These are phyloP conservation scores for Epichloe sibirici DNA, from an alignment of 2,329 filamentous ascomycete genomes.

Conservation along the genomic window DNA sequence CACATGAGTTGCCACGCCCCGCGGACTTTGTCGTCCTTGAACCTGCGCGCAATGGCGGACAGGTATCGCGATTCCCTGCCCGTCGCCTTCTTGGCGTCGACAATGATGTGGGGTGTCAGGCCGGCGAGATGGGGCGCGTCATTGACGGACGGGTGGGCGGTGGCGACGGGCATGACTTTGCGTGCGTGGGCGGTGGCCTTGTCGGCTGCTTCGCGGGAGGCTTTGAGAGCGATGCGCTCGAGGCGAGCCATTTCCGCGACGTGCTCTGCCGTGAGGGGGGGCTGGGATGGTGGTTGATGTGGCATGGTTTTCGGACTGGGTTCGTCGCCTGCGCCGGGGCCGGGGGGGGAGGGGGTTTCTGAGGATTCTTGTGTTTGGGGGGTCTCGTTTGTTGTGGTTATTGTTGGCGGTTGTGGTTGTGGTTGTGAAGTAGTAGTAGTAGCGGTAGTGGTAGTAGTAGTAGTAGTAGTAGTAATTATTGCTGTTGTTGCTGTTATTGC, in stretches of 20 bases:
- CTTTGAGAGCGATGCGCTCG: conserved; percentile 43
- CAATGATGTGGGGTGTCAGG: conserved; percentile 54
- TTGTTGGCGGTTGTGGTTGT: background rate
- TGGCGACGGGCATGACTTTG: conserved; percentile 34
- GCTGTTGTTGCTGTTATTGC: background rate
- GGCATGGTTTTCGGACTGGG: conserved; percentile 1
- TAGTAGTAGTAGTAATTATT: accelerated
- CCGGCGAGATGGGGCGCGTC: conserved; percentile 43
- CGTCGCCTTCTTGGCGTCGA: conserved; percentile 67
- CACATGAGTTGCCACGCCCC: conserved; percentile 61
- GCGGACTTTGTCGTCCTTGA: conserved; percentile 44
- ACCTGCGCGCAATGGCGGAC: conserved; percentile 42
- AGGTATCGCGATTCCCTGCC: conserved; percentile 65
- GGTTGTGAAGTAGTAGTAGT: no score
- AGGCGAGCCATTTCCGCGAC: conserved; percentile 50
- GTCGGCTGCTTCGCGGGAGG: conserved; percentile 42
- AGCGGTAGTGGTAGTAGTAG: no score
- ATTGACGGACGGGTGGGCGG: conserved; percentile 44
- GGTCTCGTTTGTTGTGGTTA: background rate
- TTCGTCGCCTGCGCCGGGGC: conserved; percentile 1
- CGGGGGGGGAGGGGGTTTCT: conserved; percentile 5
- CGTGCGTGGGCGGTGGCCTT: conserved; percentile 43
- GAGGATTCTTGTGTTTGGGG: conserved; percentile 8
- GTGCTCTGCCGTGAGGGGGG: conserved; percentile 36
- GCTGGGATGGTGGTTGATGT: background rate